Base-by-base conservation (phyloP, 129 eudicot genomes). In the Flaveria linearis region DNA sequence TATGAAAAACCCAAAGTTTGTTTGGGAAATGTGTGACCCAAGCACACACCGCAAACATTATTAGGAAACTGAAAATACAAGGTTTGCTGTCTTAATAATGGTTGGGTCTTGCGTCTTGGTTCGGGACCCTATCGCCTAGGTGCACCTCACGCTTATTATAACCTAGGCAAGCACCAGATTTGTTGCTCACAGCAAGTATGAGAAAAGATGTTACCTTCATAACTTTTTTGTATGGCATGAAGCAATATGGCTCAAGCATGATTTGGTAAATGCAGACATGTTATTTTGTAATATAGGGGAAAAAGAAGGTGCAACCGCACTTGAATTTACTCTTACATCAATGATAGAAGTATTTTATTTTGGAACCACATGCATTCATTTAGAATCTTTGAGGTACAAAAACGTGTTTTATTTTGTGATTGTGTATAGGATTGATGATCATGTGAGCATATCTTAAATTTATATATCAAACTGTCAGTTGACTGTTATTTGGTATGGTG, bases 401-500 rank as follows among this genome's bases (percentile, higher is more conserved):
- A 58, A 23, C 23, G 39, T 25, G 6, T 11, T 60, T 58, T 60
- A 60, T 25, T 60, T 60, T 22, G 25, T 60, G 39, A 15, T 47
- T n/a, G 12, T 13, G 42, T 69, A 22, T 25, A 47, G 47, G 8
- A 6, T 45, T 4, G 43, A 14, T 46, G 57, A 69, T 69, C 58
- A 46, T 16, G 14, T 69, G 73, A 45, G 43, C 39, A 1, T 69
- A 22, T 7, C 23, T 47, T 45, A 43, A 46, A 58, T 13, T 55
- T 30, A 10, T 75, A 39, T 61, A 28, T 6, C 7, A 33, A 5
- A 33, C 39, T 33, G 39, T 33, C 28, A 14, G 50, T 28, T n/a
- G 46, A 30, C 69, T 46, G 18, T 39, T 71, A 20, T 60, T 41
- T 58, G 42, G 20, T 62, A 71, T 49, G 50, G 16, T 71, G 72